These are phyloP conservation scores for Cladosporium sp. DNA, from an alignment of 2,329 filamentous ascomycete species.

Conservation along the genomic window DNA sequence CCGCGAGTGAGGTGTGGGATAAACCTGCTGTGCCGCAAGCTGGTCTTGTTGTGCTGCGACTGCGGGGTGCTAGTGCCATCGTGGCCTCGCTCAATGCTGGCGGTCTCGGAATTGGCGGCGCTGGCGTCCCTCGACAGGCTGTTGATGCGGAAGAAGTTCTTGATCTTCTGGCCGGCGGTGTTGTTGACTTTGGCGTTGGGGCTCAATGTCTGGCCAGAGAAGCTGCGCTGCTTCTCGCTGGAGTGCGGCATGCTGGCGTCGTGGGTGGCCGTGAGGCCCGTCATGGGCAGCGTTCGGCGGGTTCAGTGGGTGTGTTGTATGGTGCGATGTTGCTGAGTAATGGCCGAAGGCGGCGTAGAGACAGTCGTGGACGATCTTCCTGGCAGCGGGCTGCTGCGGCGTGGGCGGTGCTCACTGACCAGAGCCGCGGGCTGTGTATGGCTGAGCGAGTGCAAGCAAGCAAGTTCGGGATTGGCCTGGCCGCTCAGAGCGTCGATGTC, in stretches of 20 bases:
- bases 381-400: slow-evolving; percentile 7
- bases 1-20: slow-evolving; percentile 84
- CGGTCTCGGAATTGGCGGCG: slow-evolving; percentile 36
- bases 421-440: slow-evolving; percentile 9
- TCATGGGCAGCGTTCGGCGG: slow-evolving; percentile 11
- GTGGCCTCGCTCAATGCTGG: slow-evolving; percentile 32
- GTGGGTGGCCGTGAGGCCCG: slow-evolving; percentile 18
- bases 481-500: slow-evolving; percentile 17
- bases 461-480: slow-evolving; percentile 15
- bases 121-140: slow-evolving; percentile 47
- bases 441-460: neutral
- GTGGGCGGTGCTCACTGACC: slow-evolving; percentile 5
- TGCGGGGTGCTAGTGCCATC: slow-evolving; percentile 51
- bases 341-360: slow-evolving; percentile 1
- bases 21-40: slow-evolving; percentile 83
- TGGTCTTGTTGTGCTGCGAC: slow-evolving; percentile 55
- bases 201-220: slow-evolving; percentile 47
- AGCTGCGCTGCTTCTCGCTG: slow-evolving; percentile 47
- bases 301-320: neutral
- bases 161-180: slow-evolving; percentile 62
- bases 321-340: neutral
- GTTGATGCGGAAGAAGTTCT: slow-evolving; percentile 69
- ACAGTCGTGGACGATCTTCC: slow-evolving; percentile 15
- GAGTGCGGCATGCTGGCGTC: slow-evolving; percentile 35
- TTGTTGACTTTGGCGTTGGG: slow-evolving; percentile 50